phyloP scores from a whole-genome alignment of 1,284 basidiomycete species.

The Phylloporus sp. region DNA sequence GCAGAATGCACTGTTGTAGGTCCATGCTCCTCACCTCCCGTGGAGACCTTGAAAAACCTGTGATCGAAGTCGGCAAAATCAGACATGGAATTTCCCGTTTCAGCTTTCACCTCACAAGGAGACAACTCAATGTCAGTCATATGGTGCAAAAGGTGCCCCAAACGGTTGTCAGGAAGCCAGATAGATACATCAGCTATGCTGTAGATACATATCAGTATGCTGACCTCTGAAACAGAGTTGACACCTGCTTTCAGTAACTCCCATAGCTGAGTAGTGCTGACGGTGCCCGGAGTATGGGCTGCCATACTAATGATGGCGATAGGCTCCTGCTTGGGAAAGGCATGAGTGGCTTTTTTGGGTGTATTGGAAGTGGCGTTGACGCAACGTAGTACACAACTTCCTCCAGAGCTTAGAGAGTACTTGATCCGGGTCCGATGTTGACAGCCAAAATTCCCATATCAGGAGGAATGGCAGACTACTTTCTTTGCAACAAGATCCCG shows the following conservation, averaged over 20 bases:
- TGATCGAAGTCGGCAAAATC: constrained; percentile 65
- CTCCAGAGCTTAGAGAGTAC: constrained; percentile 47
- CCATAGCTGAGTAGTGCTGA: constrained; percentile 55
- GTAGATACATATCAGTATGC: constrained; percentile 11
- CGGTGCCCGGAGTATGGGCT: constrained; percentile 63
- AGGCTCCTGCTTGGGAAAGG: constrained; percentile 46
- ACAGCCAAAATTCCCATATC: constrained; percentile 42
- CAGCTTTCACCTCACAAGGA: constrained; percentile 50
- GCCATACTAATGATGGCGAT: constrained; percentile 77
- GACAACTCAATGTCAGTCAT: constrained; percentile 25
- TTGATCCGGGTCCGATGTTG: constrained; percentile 60
- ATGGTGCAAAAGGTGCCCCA: constrained; percentile 49
- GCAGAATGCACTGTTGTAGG: constrained; percentile 70
- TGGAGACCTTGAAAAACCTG: constrained; percentile 69
- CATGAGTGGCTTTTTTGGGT: not conserved
- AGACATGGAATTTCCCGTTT: constrained; percentile 66
- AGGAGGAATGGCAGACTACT: constrained; percentile 33
- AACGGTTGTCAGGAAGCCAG: constrained; percentile 65
- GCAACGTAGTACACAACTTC: constrained; percentile 30
- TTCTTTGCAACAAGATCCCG: constrained; percentile 51
- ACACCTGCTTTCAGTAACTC: constrained; percentile 56
- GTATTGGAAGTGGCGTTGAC: constrained; percentile 36
- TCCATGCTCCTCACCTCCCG: constrained; percentile 76
- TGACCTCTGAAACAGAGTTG: constrained; percentile 62
- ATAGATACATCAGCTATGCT: constrained; percentile 7